Evolutionary conservation across 2,329 filamentous ascomycete species (phyloP).

Genomic region (Myotisia sp.): DNA sequence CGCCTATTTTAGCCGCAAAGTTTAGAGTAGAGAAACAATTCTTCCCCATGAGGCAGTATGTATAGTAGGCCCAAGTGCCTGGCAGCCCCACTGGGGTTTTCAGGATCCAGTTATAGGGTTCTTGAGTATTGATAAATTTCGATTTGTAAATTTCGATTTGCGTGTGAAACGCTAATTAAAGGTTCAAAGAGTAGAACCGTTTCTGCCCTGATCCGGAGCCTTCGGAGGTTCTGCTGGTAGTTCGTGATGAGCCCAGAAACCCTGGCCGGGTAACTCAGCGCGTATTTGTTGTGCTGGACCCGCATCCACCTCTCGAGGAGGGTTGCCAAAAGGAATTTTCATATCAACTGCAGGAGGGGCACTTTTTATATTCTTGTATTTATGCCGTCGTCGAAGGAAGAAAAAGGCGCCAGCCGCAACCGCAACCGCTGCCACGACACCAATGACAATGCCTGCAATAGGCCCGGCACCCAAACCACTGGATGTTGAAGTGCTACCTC

Average conservation of each 20-base stretch:
- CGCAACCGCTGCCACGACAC: conserved; percentile 1
- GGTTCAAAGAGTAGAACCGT: no score
- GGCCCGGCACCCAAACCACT: conserved; percentile 3
- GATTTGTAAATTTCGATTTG: no score
- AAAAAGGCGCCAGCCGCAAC: background rate
- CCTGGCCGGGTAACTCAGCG: background rate
- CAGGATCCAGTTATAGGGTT: no score
- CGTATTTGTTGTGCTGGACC: conserved; percentile 1
- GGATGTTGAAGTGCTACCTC: background rate
- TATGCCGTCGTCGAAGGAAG: conserved; percentile 3
- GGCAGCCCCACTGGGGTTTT: no score
- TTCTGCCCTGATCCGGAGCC: no score
- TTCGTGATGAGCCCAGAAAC: background rate
- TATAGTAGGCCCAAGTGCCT: no score
- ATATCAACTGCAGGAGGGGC: background rate
- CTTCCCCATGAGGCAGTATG: no score
- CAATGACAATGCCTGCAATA: conserved; percentile 8
- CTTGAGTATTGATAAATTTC: no score
- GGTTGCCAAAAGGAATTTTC: no score
- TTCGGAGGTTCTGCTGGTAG: conserved; percentile 1
- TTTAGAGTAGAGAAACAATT: no score
- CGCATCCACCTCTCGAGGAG: conserved; percentile 1
- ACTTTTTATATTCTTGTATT: background rate
- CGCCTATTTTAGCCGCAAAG: no score
- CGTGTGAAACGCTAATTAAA: no score